These are phyloP conservation scores for Trichoderma hamatum DNA, from an alignment of 2,329 filamentous ascomycete genomes.

Conservation along the genomic window DNA sequence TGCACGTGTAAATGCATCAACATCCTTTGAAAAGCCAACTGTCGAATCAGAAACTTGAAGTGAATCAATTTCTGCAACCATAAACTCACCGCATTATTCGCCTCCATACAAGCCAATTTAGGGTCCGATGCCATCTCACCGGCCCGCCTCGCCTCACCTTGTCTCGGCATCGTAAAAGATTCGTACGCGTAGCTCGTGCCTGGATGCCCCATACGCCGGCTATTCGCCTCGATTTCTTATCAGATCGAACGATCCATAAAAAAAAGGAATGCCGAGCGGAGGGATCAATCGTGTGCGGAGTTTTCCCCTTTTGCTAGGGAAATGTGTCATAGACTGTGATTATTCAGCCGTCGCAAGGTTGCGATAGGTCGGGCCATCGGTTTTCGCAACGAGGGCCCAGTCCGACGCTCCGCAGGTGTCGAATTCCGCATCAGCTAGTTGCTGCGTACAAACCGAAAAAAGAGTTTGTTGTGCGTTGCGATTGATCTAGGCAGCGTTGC, in stretches of 20 bases:
- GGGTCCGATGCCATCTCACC: background rate
- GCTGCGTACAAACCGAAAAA: background rate
- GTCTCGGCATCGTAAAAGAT: background rate
- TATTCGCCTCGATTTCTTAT: background rate
- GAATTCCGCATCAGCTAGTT: constrained; percentile 17
- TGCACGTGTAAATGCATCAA: background rate
- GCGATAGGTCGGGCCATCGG: constrained; percentile 22
- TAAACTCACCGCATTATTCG: background rate
- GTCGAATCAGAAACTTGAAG: background rate
- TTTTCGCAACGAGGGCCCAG: constrained; percentile 5
- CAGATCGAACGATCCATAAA: background rate
- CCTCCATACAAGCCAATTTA: background rate
- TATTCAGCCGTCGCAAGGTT: constrained; percentile 8
- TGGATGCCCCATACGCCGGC: background rate
- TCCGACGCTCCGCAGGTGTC: constrained; percentile 21
- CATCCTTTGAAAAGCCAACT: background rate
- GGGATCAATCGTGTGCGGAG: constrained; percentile 13
- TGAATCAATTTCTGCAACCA: background rate
- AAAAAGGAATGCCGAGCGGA: background rate
- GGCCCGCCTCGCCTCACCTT: background rate
- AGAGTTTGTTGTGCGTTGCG: background rate
- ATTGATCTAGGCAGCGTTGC: background rate
- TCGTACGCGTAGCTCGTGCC: background rate
- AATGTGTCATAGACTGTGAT: constrained; percentile 14
- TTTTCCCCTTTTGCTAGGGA: background rate